Percentiles rank a stretch among this genome's conserved stretches.
These are phyloP conservation scores for Prunus dulcis DNA, from an alignment of 306 rosid species.

Conservation along the genomic window DNA sequence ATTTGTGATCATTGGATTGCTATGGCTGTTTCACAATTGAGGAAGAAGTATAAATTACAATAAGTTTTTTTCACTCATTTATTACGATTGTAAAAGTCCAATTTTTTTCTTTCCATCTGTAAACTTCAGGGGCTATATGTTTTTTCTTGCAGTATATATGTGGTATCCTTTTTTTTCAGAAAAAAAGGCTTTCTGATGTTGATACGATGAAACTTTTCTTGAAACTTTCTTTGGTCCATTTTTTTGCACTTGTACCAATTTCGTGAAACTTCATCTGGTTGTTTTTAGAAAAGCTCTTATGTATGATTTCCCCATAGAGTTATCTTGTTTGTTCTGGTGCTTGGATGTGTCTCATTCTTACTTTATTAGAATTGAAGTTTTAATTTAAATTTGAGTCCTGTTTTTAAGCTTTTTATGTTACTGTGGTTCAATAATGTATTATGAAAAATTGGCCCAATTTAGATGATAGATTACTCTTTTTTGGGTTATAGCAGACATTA, in stretches of 20 bases:
- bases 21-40: neutral
- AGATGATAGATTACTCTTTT: neutral
- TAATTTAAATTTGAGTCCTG: neutral
- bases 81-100: neutral
- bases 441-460: neutral
- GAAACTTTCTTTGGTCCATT: neutral
- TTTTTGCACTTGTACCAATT: neutral
- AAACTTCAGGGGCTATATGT: neutral
- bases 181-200: neutral
- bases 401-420: neutral
- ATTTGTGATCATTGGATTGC: neutral
- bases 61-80: neutral
- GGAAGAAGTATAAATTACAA: neutral
- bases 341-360: neutral
- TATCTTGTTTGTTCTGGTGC: neutral
- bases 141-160: neutral
- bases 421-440: neutral
- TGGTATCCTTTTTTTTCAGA: neutral
- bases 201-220: neutral
- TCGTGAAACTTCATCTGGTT: neutral
- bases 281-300: neutral
- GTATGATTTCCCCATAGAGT: neutral
- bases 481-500: too few relatives aligned
- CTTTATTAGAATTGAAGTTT: neutral
- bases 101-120: neutral